Conservation (phyloP, 2,329 filamentous ascomycete genomes). For the Penicillium decumbens region DNA sequence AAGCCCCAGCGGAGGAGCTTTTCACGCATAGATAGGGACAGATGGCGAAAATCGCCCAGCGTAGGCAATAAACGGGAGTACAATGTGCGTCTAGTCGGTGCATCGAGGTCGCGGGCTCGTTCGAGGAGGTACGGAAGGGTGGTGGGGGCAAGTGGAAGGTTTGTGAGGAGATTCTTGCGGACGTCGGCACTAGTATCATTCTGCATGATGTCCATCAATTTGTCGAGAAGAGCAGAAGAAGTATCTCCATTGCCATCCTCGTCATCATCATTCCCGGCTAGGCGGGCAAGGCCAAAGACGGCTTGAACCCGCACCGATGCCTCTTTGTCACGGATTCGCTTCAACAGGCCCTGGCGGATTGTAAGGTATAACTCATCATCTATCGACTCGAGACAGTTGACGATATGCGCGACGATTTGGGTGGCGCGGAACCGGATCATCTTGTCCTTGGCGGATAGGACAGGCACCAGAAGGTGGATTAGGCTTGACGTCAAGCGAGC, state of each 20-base stretch:
- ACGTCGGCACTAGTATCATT: constrained; percentile 95
- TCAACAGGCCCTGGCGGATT: constrained; percentile 72
- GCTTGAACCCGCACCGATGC: constrained; percentile 87
- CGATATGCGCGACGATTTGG: constrained; percentile 82
- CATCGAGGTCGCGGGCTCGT: constrained; percentile 81
- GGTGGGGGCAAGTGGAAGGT: constrained; percentile 77
- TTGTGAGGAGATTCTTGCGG: constrained; percentile 77
- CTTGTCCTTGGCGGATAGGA: constrained; percentile 87
- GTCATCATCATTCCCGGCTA: constrained; percentile 67
- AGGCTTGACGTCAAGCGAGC: constrained; percentile 71
- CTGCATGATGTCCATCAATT: constrained; percentile 80
- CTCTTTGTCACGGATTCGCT: constrained; percentile 89
- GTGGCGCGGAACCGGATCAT: constrained; percentile 83
- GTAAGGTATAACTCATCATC: constrained; percentile 87
- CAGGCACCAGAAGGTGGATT: constrained; percentile 66
- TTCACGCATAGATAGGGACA: constrained; percentile 90
- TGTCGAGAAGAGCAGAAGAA: constrained; percentile 67
- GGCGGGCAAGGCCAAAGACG: constrained; percentile 77
- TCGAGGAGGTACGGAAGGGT: constrained; percentile 86
- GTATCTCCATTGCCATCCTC: constrained; percentile 65
- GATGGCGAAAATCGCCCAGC: constrained; percentile 86
- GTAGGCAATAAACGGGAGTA: constrained; percentile 84
- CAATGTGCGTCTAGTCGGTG: constrained; percentile 74
- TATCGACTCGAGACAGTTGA: constrained; percentile 87
- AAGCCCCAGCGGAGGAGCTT: constrained; percentile 94